These are phyloP conservation scores for Dipodascopsis tothii DNA, from an alignment of 805 yeast species.

Conservation along the genomic window DNA sequence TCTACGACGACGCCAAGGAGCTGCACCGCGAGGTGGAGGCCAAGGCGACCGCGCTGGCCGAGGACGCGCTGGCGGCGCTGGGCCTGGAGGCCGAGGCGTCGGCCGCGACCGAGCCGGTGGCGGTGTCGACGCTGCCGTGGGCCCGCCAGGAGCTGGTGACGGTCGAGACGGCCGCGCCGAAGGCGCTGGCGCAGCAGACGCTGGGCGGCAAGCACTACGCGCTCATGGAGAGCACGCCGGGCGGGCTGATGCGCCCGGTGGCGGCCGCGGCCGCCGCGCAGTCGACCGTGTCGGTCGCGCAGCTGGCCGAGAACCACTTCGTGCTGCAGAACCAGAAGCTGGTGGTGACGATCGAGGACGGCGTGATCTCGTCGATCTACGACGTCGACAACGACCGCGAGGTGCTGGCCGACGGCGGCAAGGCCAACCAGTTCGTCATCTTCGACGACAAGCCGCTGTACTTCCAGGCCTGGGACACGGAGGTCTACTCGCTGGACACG, in stretches of 20 bases:
- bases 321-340: constrained; percentile 56
- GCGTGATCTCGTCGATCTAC: constrained; percentile 53
- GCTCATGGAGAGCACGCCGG: constrained; percentile 14
- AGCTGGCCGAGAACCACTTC: constrained; percentile 38
- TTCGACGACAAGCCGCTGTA: constrained; percentile 85
- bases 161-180: constrained; percentile 5
- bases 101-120: constrained; percentile 19
- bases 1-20: constrained; percentile 82
- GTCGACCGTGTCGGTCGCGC: constrained; percentile 37
- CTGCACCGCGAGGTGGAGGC: constrained; percentile 55
- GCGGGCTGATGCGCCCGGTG: constrained; percentile 16
- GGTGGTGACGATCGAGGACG: constrained; percentile 53
- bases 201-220: constrained; percentile 13
- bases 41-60: constrained; percentile 46
- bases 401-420: constrained; percentile 55
- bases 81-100: constrained; percentile 25
- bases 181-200: constrained; percentile 7
- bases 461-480: constrained; percentile 98
- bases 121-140: constrained; percentile 25
- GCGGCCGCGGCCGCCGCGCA: constrained; percentile 8
- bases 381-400: constrained; percentile 58
- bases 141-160: constrained; percentile 14
- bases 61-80: constrained; percentile 43
- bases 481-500: constrained; percentile 74
- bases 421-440: constrained; percentile 73